Base-by-base conservation (phyloP, 108 stramenopile species). In the Stephanodiscus minutulus region DNA sequence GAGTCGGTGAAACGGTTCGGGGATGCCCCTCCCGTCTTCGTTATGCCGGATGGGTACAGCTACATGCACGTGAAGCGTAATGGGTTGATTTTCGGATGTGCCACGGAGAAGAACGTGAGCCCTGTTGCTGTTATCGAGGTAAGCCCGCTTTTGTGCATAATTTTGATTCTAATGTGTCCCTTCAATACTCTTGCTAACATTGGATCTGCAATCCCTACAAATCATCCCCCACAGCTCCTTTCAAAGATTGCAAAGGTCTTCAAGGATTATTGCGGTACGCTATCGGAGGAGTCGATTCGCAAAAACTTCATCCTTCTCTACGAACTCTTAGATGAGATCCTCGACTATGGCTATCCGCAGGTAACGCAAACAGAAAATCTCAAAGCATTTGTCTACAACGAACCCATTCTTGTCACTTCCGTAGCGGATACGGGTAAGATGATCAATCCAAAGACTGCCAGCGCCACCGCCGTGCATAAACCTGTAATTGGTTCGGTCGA, bases 261-360 rank as follows among this genome's bases (percentile, higher is more conserved):
- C 86, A 99, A 99, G 83, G 99, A 99, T 76, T 99, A 99, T 77
- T 99, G 99, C 72, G 99, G 99, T 18, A 93, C 97, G 5, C 83
- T 99, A 8, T 95, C 93, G 13, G 96, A 98, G 83, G 98, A 99
- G 72, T 89, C 95, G 5, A 96, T 99, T 67, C 94, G 99, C 50
- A 99, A 99, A 83, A 99, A 99, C 73, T 99, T 99, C 79, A 96
- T 98, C 67, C 88, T 99, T 8, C 82, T 98, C 47, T 99, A 99
- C 81, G 99, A 99, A 85, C 95, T 99, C 27, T 88, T 99, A 24
- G 99, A 99, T 83, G 99, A 99, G 70, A 95, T 99, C 83, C 63
- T 98, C 31, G 99, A 99, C 84, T 99, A 88, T 61, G 99, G 99
- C 8, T 99, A 99, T 77, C 97, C 98, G 20, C 98, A 98, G 81